phyloP scores from a whole-genome alignment of 768 basidiomycete species.

The Trametes gibbosa region DNA sequence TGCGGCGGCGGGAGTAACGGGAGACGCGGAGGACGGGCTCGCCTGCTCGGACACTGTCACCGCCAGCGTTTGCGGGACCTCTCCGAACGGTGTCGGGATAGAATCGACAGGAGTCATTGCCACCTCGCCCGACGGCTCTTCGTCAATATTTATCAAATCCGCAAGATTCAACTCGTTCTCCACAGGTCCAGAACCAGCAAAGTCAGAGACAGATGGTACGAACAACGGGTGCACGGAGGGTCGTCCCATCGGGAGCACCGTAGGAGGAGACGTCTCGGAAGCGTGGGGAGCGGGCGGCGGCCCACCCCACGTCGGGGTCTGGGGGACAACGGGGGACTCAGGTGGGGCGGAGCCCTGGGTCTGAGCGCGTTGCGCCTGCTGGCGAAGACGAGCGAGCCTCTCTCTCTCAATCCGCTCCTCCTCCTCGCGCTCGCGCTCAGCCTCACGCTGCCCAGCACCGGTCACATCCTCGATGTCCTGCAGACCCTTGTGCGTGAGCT shows the following conservation, averaged over 20 bases:
- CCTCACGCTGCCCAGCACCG: slow-evolving; percentile 46
- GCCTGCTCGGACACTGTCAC: neutral
- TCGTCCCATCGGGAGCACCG: slow-evolving; percentile 22
- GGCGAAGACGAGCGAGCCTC: slow-evolving; percentile 54
- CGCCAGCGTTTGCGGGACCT: neutral
- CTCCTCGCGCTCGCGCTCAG: slow-evolving; percentile 56
- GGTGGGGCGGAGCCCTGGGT: slow-evolving; percentile 63
- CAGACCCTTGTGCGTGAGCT: slow-evolving; percentile 91
- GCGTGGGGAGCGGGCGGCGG: slow-evolving; percentile 49
- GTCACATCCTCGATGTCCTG: slow-evolving; percentile 85
- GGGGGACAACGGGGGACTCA: slow-evolving; percentile 59
- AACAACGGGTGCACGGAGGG: slow-evolving; percentile 36
- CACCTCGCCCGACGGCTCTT: slow-evolving; percentile 46
- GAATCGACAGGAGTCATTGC: slow-evolving; percentile 21
- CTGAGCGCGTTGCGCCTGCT: slow-evolving; percentile 39
- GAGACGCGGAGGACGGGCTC: neutral
- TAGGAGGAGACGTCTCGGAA: slow-evolving; percentile 25
- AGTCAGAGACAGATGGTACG: slow-evolving; percentile 41
- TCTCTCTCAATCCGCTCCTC: slow-evolving; percentile 61
- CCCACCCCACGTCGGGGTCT: slow-evolving; percentile 51
- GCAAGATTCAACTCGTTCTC: slow-evolving; percentile 72
- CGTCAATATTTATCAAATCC: slow-evolving; percentile 77
- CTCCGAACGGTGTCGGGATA: slow-evolving; percentile 12
- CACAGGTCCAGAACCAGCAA: slow-evolving; percentile 23
- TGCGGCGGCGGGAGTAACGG: neutral